Conservation (phyloP, 192 early-diverging fungal genomes). For the Linnemannia elongata region DNA sequence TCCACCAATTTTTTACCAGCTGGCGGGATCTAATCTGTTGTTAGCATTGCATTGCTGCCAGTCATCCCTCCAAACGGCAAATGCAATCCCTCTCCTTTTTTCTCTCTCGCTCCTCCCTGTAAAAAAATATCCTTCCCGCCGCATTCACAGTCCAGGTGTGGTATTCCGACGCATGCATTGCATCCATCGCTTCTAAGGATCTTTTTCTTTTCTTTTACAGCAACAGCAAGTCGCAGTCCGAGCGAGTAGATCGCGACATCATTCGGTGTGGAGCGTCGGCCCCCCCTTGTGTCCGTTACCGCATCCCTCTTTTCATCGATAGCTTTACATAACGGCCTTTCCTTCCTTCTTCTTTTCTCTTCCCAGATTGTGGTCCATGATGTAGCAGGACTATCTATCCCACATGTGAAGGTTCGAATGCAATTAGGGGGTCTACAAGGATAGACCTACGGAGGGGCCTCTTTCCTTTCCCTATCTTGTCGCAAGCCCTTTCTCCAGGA, state of each 20-base stretch:
- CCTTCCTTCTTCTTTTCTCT: not conserved
- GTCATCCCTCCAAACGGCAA: not conserved
- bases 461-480: no score
- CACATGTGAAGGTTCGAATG: no score
- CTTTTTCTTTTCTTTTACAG: not conserved
- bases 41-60: not conserved
- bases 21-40: conserved; percentile 21
- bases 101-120: not conserved
- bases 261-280: not conserved
- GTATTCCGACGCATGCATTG: not conserved
- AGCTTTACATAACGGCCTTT: not conserved
- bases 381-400: no score
- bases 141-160: not conserved
- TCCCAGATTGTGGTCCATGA: not conserved
- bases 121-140: not conserved
- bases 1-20: conserved; percentile 15
- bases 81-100: not conserved
- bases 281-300: not conserved
- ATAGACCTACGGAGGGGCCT: no score
- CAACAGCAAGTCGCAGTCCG: not conserved
- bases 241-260: not conserved
- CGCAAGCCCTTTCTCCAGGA: no score
- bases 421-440: no score
- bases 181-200: not conserved
- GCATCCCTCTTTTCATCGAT: not conserved